Evolutionary conservation across 345 rosid genomes (phyloP).

Genomic region (Hypericum perforatum): DNA sequence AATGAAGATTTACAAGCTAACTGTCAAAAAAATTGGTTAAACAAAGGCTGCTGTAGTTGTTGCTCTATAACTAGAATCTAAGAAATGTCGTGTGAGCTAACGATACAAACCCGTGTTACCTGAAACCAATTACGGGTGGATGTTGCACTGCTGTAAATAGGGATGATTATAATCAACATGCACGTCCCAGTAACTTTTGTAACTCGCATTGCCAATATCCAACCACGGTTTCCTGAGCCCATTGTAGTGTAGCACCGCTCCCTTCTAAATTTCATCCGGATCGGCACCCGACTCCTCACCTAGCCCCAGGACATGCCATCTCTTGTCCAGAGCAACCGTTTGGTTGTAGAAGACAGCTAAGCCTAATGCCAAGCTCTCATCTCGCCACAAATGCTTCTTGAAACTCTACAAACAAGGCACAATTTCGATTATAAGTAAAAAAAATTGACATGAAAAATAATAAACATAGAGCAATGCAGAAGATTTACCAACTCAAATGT

Average conservation of each 20-base stretch:
- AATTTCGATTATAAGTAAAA: conserved; percentile 1
- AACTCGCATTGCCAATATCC: conserved; percentile 15
- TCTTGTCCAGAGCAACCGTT: conserved; percentile 13
- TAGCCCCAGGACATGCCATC: conserved; percentile 21
- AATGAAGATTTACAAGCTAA: conserved; percentile 29
- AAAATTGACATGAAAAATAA: conserved; percentile 1
- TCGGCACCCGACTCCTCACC: conserved; percentile 13
- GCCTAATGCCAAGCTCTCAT: conserved; percentile 21
- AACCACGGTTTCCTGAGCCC: conserved; percentile 26
- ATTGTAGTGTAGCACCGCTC: conserved; percentile 20
- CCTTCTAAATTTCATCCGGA: conserved; percentile 11
- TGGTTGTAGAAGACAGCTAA: conserved; percentile 21
- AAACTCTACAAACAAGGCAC: conserved; percentile 13
- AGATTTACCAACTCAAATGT: conserved; percentile 57
- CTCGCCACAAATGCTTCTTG: conserved; percentile 17
- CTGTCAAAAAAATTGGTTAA: not conserved
- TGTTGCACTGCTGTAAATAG: conserved; percentile 20
- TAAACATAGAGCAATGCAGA: conserved; percentile 2
- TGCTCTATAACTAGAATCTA: conserved; percentile 5
- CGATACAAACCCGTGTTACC: conserved; percentile 5
- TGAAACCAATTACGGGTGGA: conserved; percentile 33
- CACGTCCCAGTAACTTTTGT: conserved; percentile 17
- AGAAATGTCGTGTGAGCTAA: conserved; percentile 3
- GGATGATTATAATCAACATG: conserved; percentile 13
- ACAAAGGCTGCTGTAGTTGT: conserved; percentile 1